These are phyloP conservation scores for Leishmania arabica DNA, from an alignment of 208 protist species.

Conservation along the genomic window DNA sequence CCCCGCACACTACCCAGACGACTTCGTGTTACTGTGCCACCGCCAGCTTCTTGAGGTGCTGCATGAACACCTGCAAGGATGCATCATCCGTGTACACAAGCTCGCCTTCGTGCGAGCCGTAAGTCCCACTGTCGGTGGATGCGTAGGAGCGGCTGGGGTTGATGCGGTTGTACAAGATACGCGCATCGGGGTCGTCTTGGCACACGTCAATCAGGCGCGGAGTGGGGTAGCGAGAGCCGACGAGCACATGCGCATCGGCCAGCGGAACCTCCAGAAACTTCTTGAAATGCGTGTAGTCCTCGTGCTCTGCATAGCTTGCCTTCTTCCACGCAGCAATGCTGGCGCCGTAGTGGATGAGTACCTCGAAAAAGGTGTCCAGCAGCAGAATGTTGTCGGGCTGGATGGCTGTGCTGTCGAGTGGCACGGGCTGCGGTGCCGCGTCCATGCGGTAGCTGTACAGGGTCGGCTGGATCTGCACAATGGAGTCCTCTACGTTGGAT, in stretches of 20 bases:
- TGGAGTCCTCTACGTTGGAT: conserved; percentile 93
- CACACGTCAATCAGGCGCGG: conserved; percentile 97
- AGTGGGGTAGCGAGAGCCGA: conserved; percentile 93
- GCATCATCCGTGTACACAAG: conserved; percentile 98
- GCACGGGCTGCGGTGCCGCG: conserved; percentile 85
- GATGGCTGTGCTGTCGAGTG: conserved; percentile 92
- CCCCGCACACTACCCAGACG: neutral
- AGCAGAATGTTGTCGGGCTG: conserved; percentile 96
- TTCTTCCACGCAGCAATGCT: conserved; percentile 96
- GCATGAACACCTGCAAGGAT: conserved; percentile 97
- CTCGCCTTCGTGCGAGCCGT: conserved; percentile 76
- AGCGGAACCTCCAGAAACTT: conserved; percentile 94
- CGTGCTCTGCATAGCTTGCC: conserved; percentile 93
- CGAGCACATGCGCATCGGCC: conserved; percentile 91
- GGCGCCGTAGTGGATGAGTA: conserved; percentile 97
- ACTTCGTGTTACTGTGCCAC: conserved; percentile 62
- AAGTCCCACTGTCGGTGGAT: conserved; percentile 44
- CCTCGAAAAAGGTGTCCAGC: conserved; percentile 99
- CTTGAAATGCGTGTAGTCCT: conserved; percentile 95
- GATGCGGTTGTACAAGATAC: conserved; percentile 98
- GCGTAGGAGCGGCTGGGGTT: conserved; percentile 97
- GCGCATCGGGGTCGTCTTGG: conserved; percentile 95
- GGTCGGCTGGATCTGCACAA: conserved; percentile 99
- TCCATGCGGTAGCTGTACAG: conserved; percentile 96
- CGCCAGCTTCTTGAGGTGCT: conserved; percentile 97